phyloP scores from a whole-genome alignment of 805 yeast species.

The Myxozyma melibiosi region DNA sequence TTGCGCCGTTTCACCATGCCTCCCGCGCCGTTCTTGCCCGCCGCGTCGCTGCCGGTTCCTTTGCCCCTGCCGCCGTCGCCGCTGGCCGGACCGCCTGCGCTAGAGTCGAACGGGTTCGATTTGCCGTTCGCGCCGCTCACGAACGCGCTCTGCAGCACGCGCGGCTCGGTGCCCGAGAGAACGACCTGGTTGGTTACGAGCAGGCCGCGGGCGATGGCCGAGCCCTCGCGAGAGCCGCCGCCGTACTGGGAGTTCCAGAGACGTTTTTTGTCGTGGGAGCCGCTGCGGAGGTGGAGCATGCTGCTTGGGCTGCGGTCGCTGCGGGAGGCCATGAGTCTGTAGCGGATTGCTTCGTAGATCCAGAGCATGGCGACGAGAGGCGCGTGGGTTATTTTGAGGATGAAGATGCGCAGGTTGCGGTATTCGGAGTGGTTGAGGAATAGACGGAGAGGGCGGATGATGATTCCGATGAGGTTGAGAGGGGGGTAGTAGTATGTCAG shows the following conservation, averaged over 20 bases:
- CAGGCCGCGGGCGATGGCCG: constrained; percentile 22
- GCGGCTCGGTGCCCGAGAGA: constrained; percentile 19
- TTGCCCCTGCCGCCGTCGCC: neutral
- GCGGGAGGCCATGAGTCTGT: neutral
- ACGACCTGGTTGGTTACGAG: constrained; percentile 21
- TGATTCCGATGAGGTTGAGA: constrained; percentile 37
- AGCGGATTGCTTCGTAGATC: constrained; percentile 34
- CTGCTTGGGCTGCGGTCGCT: constrained; percentile 6
- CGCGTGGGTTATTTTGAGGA: constrained; percentile 39
- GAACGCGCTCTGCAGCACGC: constrained; percentile 6
- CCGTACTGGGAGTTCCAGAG: constrained; percentile 19
- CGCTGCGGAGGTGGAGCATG: constrained; percentile 16
- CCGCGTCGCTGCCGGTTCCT: neutral
- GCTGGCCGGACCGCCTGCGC: neutral
- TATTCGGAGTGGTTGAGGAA: constrained; percentile 36
- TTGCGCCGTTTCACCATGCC: constrained; percentile 24
- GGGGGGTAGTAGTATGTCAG: constrained; percentile 43
- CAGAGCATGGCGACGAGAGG: constrained; percentile 38
- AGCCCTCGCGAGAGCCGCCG: constrained; percentile 1
- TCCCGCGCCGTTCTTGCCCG: constrained; percentile 3
- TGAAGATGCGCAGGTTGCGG: constrained; percentile 35
- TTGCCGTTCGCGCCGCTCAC: constrained; percentile 3
- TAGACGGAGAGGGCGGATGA: constrained; percentile 39
- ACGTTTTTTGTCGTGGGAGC: constrained; percentile 5
- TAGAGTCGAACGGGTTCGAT: neutral